Base-by-base conservation (phyloP, 1,139 yeast genomes). In the Sugiyamaella castrensis region DNA sequence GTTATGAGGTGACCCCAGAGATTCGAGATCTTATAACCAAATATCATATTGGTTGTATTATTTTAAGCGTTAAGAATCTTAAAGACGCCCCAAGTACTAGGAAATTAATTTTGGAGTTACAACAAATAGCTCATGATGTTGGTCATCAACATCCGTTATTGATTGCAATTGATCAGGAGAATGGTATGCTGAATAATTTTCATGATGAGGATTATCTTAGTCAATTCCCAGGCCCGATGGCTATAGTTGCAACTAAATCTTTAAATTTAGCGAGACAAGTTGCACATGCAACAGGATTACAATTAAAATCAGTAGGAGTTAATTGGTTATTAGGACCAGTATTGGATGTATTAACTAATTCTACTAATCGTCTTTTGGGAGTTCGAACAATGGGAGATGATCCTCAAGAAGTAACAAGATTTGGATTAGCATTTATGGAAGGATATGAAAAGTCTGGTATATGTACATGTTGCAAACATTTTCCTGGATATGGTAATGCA, bases 171-270 rank as follows among this genome's bases (percentile, higher is more conserved):
- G 74, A 76, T 55, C 77, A 74, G 53, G 80, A 75, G 66, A 74
- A 62, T 57, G 78, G 80, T 49, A 71, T 71, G 71, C 62, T 79
- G 65, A 80, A 81, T 62, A 73, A 82, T 28, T 67, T 81, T 39
- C 78, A 77, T 59, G 84, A 80, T 57, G 72, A 76, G 4, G 73
- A 74, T 9, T 70, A 67, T 52, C 63, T 81, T 29, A 76, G 82
- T 8, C 86, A 81, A 61, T 79, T 77, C 55, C 87, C 87, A 0
- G 80, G 83, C 2, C 81, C 83, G 13, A 80, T 81, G 84, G 86
- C 82, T 2, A 64, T 81, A 36, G 78, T 81, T 1, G 84, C 86
- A 13, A 75, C 82, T 0, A 77, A 77, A 4, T 76, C 78, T 48
- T 62, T 71, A 10, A 73, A 73, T 9, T 62, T 80, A 53, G 81